Evolutionary conservation across 768 basidiomycete species (phyloP), one percentile per base, ranked within the genome.

Genomic region (Pleurotus citrinopileatus): DNA sequence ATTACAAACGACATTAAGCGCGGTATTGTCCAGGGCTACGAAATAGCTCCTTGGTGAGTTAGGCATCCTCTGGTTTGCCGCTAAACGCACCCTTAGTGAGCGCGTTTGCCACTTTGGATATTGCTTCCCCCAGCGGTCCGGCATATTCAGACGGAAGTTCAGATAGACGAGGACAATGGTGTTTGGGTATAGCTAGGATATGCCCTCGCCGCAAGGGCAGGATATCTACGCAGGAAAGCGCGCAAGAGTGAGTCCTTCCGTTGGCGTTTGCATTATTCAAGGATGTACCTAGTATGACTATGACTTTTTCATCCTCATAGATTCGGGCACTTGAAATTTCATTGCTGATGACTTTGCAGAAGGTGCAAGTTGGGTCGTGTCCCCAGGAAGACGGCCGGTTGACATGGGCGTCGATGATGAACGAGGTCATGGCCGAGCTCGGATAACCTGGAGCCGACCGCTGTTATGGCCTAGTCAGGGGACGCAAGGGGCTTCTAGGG

Each of bases 1-100:
- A 63, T 89, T 89, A 61, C 87, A 88, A 3, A 89, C 87, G 4
- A 90, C 80, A 62, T 89, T 90, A 43, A 90, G 71, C 5, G 74
- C 86, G 13, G 84, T 85, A 59, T 88, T 84, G 9, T 79, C 73
- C 22, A 87, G 59, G 1, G 81, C 86, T 88, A 52, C 4, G 19
- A 27, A 34, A 23, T 12, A 13, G 10, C n/a, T n/a, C n/a, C n/a
- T n/a, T n/a, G 19, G 34, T 36, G 8, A 12, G 38, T 40, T n/a
- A 40, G 29, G 6, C 29, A 32, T 6, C 38, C 38, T 15, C 13
- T 37, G 29, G 20, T 36, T 1, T 19, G 23, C 13, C 23, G 5
- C 20, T 8, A 12, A 22, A 47, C 15, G 36, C 56, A 85, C 87
- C 87, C 73, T 76, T 61, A 1, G 84, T 81, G 53, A 90, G 65